These are phyloP conservation scores for Nigrospora osmanthi DNA, from an alignment of 2,329 filamentous ascomycete species.

Conservation along the genomic window DNA sequence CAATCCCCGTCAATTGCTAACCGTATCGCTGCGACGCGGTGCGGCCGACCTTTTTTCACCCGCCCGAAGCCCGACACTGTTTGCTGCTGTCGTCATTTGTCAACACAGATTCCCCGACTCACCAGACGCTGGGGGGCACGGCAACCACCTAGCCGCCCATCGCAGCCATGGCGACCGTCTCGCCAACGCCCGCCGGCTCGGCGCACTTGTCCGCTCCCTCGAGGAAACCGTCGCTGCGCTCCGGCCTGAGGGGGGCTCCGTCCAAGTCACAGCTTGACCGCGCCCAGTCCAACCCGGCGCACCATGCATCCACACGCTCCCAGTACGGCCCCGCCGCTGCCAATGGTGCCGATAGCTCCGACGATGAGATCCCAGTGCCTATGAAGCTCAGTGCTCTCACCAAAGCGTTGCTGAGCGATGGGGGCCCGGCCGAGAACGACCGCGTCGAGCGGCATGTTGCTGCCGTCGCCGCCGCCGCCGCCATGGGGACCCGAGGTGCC, in stretches of 20 bases:
- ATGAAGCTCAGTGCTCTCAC: constrained; percentile 93
- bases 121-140: no score
- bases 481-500: constrained; percentile 24
- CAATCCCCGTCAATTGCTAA: no score
- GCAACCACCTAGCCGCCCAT: no score
- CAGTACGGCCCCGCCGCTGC: constrained; percentile 33
- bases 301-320: constrained; percentile 24
- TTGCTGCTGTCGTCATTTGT: no score
- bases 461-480: not conserved
- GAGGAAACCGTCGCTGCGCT: constrained; percentile 48
- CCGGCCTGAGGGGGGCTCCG: constrained; percentile 41
- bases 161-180: constrained; percentile 16
- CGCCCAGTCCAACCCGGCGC: constrained; percentile 34
- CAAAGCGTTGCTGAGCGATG: constrained; percentile 70
- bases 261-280: constrained; percentile 37
- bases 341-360: constrained; percentile 71
- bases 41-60: no score
- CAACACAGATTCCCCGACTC: no score
- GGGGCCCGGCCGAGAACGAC: constrained; percentile 41
- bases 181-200: constrained; percentile 40
- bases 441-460: constrained; percentile 22
- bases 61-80: no score
- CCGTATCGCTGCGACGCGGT: no score
- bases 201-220: constrained; percentile 36
- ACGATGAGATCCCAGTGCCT: constrained; percentile 85